Evolutionary conservation across 495 filamentous ascomycete genomes (phyloP).

Genomic region (Chlorociboria aeruginascens): DNA sequence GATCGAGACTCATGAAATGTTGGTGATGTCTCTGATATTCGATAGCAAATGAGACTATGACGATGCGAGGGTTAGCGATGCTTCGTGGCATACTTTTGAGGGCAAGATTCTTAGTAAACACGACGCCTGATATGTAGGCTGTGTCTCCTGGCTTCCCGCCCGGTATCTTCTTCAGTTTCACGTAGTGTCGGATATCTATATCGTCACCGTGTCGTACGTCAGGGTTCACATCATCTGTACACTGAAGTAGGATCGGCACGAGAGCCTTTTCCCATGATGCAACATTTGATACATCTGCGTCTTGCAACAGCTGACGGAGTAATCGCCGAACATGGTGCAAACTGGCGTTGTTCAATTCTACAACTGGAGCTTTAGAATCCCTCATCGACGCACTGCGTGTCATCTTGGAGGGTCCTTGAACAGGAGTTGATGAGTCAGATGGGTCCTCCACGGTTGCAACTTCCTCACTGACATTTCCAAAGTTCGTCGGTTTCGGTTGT

Average conservation of each 20-base stretch:
- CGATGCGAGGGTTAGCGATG: conserved; percentile 71
- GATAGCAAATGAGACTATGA: conserved; percentile 89
- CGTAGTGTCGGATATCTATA: conserved; percentile 97
- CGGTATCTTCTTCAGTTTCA: conserved; percentile 93
- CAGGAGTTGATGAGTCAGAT: conserved; percentile 25
- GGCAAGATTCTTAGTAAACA: conserved; percentile 94
- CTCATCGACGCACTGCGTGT: conserved; percentile 78
- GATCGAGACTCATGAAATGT: conserved; percentile 97
- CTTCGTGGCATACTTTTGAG: conserved; percentile 90
- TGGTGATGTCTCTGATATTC: conserved; percentile 88
- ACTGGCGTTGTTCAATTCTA: conserved; percentile 79
- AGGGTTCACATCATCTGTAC: conserved; percentile 89
- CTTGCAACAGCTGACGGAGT: conserved; percentile 68
- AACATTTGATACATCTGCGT: conserved; percentile 58
- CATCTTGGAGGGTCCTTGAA: conserved; percentile 43
- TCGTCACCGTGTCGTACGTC: conserved; percentile 81
- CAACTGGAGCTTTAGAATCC: conserved; percentile 56
- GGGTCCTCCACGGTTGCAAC: neutral
- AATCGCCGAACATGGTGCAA: conserved; percentile 78
- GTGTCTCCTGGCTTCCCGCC: conserved; percentile 86
- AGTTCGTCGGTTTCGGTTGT: conserved; percentile 25
- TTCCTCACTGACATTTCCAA: conserved; percentile 17
- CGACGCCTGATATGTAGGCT: conserved; percentile 85
- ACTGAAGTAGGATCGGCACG: conserved; percentile 80
- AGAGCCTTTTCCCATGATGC: conserved; percentile 83